Evolutionary conservation across 2,329 filamentous ascomycete genomes (phyloP), one percentile per base, ranked within the genome.

Genomic region (Clonostachys rosea): DNA sequence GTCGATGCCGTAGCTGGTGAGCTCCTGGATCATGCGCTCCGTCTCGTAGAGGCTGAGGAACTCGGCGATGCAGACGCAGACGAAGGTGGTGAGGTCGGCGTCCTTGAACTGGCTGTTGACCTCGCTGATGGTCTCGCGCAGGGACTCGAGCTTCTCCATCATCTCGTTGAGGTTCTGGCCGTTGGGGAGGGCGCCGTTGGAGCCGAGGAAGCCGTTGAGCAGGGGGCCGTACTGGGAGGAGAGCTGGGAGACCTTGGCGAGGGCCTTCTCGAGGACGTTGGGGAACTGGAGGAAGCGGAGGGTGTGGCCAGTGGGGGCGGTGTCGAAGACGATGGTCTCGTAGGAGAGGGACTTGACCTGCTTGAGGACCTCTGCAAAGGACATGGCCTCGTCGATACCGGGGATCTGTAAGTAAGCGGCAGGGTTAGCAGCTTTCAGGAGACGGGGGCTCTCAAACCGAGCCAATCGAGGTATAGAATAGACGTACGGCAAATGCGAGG

Each of bases 71-170:
- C 94, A 96, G 51, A 99, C 94, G 66, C 94, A 97, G 46, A 99
- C 91, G 62, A 99, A 99, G 0, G 94, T 99, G 18, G 91, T 96
- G 59, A 96, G 81, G 55, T 91, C 87, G 48, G 94, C 86, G 64
- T 99, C 89, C 77, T 99, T 96, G 81, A 99, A 99, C 69, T 99
- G 94, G 44, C 88, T 81, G 74, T 99, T 99, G 60, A 99, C 94
- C 67, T 99, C 94, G 57, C 82, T 77, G 58, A 99, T 99, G 34
- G 94, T 97, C 66, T 89, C 86, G 54, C 94, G 87, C 61, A 99
- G 78, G 13, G 88, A 84, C 72, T 97, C 92, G 74, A 99, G 89
- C 78, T 96, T 96, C 70, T 87, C 81, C 67, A 96, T 85, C 73
- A 97, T 86, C 62, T 97, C 92, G 63, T 87, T 84, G 52, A 99